These are phyloP conservation scores for Vitis hybrid DNA, from an alignment of 177 flowering plant species.

Conservation along the genomic window DNA sequence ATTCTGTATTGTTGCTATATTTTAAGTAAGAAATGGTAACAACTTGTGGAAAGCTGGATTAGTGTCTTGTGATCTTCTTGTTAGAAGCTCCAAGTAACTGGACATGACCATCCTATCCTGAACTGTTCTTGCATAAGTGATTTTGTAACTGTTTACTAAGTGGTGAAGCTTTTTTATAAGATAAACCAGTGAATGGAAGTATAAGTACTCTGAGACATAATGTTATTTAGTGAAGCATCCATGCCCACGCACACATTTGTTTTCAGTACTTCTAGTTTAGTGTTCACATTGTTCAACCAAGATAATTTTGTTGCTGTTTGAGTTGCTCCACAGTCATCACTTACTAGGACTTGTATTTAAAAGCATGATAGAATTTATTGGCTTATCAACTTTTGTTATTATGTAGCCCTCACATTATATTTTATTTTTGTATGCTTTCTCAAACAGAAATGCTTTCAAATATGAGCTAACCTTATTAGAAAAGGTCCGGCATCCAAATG, in stretches of 20 bases:
- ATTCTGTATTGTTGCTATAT: too few relatives aligned
- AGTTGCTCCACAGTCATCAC: too few relatives aligned
- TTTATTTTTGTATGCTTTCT: constrained; percentile 4
- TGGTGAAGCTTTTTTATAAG: neutral
- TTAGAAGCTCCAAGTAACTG: neutral
- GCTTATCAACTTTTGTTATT: neutral
- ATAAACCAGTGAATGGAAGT: neutral
- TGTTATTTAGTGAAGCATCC: too few relatives aligned
- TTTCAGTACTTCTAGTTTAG: too few relatives aligned
- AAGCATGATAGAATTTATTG: neutral
- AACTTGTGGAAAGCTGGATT: neutral
- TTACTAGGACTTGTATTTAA: too few relatives aligned
- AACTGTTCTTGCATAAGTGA: neutral
- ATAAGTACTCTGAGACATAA: neutral
- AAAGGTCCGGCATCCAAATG: constrained; percentile 93
- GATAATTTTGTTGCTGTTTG: too few relatives aligned
- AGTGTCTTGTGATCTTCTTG: neutral
- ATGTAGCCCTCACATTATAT: neutral
- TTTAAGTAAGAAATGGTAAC: neutral
- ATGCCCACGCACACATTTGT: too few relatives aligned
- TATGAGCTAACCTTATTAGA: constrained; percentile 80
- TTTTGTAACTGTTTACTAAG: neutral
- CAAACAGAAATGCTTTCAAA: constrained; percentile 78
- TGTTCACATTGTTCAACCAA: too few relatives aligned
- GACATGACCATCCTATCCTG: neutral